Percentiles rank a stretch among this genome's conserved stretches.
phyloP scores from a whole-genome alignment of 441 rosid species.

The Arabidopsis lyrata region DNA sequence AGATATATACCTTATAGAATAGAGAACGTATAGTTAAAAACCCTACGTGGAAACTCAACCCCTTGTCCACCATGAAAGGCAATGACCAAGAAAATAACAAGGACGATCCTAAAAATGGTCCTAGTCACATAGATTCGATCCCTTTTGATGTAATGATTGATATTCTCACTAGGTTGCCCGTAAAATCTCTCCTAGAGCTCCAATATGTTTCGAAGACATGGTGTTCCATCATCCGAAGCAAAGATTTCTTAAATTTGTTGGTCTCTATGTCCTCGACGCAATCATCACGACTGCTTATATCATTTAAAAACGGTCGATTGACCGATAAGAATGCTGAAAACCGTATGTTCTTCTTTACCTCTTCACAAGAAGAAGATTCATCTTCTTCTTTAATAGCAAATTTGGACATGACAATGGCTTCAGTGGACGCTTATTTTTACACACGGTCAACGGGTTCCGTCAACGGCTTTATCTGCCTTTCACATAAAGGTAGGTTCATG shows the following conservation, averaged over 20 bases:
- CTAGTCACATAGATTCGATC: too few relatives aligned
- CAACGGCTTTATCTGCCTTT: slow-evolving; percentile 14
- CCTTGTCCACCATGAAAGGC: too few relatives aligned
- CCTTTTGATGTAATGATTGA: too few relatives aligned
- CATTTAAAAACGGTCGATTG: not conserved
- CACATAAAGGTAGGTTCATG: slow-evolving; percentile 1
- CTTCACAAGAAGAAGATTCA: not conserved
- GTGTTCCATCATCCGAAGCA: slow-evolving; percentile 19
- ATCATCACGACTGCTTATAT: not conserved
- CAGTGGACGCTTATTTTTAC: not conserved
- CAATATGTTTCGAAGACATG: slow-evolving; percentile 20
- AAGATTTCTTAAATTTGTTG: not conserved
- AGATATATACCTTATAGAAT: too few relatives aligned
- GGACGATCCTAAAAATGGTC: too few relatives aligned
- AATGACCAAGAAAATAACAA: too few relatives aligned
- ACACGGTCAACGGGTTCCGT: not conserved
- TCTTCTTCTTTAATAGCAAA: slow-evolving; percentile 13
- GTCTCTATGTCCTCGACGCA: not conserved
- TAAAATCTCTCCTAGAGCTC: not conserved
- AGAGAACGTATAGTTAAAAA: too few relatives aligned
- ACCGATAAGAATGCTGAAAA: not conserved
- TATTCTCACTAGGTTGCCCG: too few relatives aligned
- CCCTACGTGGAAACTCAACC: too few relatives aligned
- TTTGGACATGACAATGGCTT: not conserved
- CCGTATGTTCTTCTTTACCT: slow-evolving; percentile 10